phyloP scores from a whole-genome alignment of 805 yeast genomes.

The Diddensiella caesifluorescens region DNA sequence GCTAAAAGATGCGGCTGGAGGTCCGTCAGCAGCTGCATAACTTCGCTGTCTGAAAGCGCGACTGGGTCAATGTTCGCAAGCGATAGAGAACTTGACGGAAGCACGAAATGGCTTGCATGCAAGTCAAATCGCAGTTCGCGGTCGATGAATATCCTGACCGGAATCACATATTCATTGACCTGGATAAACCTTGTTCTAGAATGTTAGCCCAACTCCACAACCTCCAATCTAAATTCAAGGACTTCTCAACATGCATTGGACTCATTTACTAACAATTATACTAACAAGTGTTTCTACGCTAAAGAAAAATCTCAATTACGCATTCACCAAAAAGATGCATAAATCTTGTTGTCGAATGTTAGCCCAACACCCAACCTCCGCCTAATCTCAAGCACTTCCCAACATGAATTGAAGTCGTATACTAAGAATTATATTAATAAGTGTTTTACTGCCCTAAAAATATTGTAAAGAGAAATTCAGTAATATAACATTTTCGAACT shows the following conservation, averaged over 20 bases:
- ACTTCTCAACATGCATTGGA: conserved; percentile 5
- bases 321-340: not conserved
- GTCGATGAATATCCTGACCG: conserved; percentile 11
- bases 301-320: not conserved
- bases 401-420: too few relatives aligned
- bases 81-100: not conserved
- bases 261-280: conserved; percentile 3
- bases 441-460: not conserved
- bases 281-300: not conserved
- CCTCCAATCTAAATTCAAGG: too few relatives aligned
- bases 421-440: conserved; percentile 2
- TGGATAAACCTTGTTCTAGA: conserved; percentile 5
- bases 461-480: not conserved
- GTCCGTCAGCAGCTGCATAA: conserved; percentile 4
- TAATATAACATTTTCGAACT: not conserved
- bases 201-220: conserved; percentile 2
- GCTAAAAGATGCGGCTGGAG: conserved; percentile 2
- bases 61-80: conserved; percentile 5
- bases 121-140: conserved; percentile 8
- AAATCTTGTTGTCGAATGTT: too few relatives aligned
- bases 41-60: conserved; percentile 4
- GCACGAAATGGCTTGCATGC: not conserved
- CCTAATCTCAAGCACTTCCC: too few relatives aligned
- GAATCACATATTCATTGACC: conserved; percentile 3
- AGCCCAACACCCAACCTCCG: too few relatives aligned